Conservation (phyloP, 441 rosid species). For the Croton laevigatus region DNA sequence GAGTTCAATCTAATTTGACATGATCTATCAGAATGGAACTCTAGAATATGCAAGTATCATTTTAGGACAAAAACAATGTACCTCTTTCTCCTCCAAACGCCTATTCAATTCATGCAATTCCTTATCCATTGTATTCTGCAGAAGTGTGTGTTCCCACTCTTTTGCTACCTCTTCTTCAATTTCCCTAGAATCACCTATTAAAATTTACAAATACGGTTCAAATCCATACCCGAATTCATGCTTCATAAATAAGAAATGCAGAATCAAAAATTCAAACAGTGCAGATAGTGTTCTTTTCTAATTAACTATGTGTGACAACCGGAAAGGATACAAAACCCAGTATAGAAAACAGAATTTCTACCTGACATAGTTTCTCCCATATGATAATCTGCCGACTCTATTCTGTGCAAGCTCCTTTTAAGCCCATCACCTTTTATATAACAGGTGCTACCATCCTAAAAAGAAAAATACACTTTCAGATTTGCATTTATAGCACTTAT, state of each 20-base stretch:
- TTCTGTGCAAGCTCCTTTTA: constrained; percentile 76
- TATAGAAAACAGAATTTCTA: constrained; percentile 22
- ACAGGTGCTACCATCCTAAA: constrained; percentile 68
- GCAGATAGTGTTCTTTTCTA: not conserved
- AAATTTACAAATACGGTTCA: constrained; percentile 20
- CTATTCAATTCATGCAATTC: constrained; percentile 89
- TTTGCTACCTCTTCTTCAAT: constrained; percentile 84
- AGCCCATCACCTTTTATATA: constrained; percentile 72
- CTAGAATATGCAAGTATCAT: constrained; percentile 12
- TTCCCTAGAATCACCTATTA: constrained; percentile 68
- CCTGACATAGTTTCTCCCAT: constrained; percentile 75
- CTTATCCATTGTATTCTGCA: constrained; percentile 91
- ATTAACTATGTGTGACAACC: not conserved
- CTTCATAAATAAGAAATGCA: not conserved
- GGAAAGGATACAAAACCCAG: constrained; percentile 5
- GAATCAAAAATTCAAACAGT: not conserved
- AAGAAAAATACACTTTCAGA: constrained; percentile 13
- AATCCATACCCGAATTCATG: constrained; percentile 9
- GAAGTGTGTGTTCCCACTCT: constrained; percentile 93
- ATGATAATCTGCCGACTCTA: constrained; percentile 76
- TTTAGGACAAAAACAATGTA: constrained; percentile 20
- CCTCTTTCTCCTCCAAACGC: constrained; percentile 97
- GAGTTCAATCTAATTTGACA: not conserved
- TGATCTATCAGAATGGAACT: not conserved
- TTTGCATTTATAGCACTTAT: constrained; percentile 15